These are phyloP conservation scores for Ganoderma boninense DNA, from an alignment of 1,284 basidiomycete genomes.

Conservation along the genomic window DNA sequence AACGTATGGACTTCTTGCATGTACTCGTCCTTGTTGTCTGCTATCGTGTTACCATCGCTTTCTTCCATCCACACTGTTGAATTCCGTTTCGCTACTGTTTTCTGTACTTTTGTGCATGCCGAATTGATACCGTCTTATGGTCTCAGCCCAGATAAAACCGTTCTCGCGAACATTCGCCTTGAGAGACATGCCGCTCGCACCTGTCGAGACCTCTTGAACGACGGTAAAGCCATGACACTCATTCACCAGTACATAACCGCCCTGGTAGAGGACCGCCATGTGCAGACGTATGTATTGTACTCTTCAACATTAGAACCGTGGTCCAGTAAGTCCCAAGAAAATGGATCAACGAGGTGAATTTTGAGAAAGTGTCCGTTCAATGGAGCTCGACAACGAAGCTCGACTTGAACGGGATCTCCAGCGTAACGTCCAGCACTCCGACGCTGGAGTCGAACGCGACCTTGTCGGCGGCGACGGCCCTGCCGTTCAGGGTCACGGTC, in stretches of 20 bases:
- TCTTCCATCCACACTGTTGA: not conserved
- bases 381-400: slow-evolving; percentile 45
- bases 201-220: no score
- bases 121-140: not conserved
- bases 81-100: not conserved
- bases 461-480: slow-evolving; percentile 22
- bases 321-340: no score
- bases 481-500: slow-evolving; percentile 47
- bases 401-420: slow-evolving; percentile 47
- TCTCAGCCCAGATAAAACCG: not conserved
- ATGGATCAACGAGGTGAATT: no score
- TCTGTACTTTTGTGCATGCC: not conserved
- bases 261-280: no score
- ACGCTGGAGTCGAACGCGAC: slow-evolving; percentile 44
- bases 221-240: no score
- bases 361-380: slow-evolving; percentile 8
- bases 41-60: not conserved
- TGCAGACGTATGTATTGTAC: no score
- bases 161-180: no score
- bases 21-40: not conserved
- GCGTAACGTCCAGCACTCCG: slow-evolving; percentile 51
- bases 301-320: no score
- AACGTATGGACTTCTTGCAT: not conserved
- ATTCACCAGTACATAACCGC: no score
- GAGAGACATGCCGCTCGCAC: no score